Base-by-base conservation (phyloP, 2,329 filamentous ascomycete species). In the Colletotrichum orchidophilum region DNA sequence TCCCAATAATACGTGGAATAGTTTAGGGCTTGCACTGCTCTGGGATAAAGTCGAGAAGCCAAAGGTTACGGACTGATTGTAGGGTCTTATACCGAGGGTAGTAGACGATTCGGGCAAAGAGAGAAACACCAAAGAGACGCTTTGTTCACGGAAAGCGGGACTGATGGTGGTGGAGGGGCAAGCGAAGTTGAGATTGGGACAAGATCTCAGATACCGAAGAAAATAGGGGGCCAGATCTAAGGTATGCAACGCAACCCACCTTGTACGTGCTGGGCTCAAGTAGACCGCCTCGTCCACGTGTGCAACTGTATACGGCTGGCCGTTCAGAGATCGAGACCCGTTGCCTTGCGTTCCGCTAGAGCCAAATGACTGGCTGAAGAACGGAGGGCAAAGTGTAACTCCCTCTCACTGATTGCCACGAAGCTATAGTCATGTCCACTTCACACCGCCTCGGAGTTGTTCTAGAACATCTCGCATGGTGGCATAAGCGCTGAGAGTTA, bases 1-100 rank as follows among this genome's bases (percentile, higher is more conserved):
- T 54, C 67, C 57, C 55, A 57, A 66, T 12, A 49, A 49, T 2
- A 33, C 29, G 39, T 21, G 61, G 63, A 61, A 52, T 18, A 27
- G 24, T 13, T n/a, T 49, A 8, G 8, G 13, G 13, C 21, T 13
- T 11, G 2, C 11, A 18, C 33, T 35, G 27, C 39, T 18, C 18
- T 46, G 39, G 18, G 8, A 39, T 18, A 39, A 15, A 39, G 35
- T 15, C 35, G 35, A 5, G 15, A 39, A 39, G 13, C 35, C 4
- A 9, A 46, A 3, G 11, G 2, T 46, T 46, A 7, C 39, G n/a
- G 8, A 18, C 18, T 18, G 39, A 4, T 21, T 15, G 39, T 11
- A 21, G 39, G 7, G 39, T 46, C n/a, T n/a, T n/a, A n/a, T 46
- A 46, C 18, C n/a, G n/a, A n/a, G n/a, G n/a, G n/a, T n/a, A n/a